Evolutionary conservation across 345 rosid genomes (phyloP).

Genomic region (Moringa oleifera): DNA sequence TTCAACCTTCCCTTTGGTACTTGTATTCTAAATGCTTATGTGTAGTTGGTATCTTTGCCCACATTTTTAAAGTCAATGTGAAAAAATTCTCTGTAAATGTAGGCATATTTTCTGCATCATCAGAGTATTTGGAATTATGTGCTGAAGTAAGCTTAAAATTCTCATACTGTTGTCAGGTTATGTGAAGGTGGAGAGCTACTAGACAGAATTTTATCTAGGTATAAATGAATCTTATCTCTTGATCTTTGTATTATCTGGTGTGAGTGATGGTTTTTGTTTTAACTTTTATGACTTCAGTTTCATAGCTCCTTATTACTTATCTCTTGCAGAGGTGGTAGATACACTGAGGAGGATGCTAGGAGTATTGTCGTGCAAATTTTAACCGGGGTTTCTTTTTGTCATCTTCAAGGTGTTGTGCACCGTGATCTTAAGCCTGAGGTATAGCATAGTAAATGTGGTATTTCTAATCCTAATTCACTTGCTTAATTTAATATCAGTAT

Average conservation of each 20-base stretch:
- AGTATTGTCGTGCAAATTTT: conserved; percentile 68
- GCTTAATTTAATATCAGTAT: background rate
- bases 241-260: background rate
- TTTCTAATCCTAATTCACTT: background rate
- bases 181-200: conserved; percentile 96
- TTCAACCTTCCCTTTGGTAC: conserved; percentile 3
- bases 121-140: background rate
- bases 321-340: conserved; percentile 86
- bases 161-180: conserved; percentile 47
- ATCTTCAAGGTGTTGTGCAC: conserved; percentile 97
- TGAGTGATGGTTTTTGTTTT: background rate
- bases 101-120: background rate
- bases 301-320: conserved; percentile 4
- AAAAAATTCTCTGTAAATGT: background rate
- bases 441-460: conserved; percentile 14
- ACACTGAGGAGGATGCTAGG: conserved; percentile 85
- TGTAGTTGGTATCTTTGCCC: background rate
- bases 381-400: conserved; percentile 82
- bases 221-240: conserved; percentile 10
- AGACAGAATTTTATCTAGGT: conserved; percentile 91
- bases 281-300: background rate
- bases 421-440: conserved; percentile 99
- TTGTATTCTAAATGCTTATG: background rate
- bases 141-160: conserved; percentile 1
- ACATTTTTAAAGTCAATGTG: conserved; percentile 2